A percentile compares a stretch with the other conserved stretches of the same genome.
Conservation (phyloP, 768 basidiomycete genomes). For the Suillus alpinus region DNA sequence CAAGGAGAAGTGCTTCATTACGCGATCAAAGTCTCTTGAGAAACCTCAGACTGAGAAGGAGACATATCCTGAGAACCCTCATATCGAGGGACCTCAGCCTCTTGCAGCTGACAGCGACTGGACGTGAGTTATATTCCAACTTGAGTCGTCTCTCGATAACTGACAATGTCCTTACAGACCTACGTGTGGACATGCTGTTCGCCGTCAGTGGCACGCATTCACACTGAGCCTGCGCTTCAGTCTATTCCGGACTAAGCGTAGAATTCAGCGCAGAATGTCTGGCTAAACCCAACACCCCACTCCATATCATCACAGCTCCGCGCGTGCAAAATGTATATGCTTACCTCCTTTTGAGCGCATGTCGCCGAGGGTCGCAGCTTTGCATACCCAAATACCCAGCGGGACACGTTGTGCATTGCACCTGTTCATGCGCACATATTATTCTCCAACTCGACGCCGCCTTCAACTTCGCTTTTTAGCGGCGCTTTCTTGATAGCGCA, state of each 20-base stretch:
- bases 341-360: slow-evolving; percentile 19
- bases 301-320: slow-evolving; percentile 7
- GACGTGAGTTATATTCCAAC: slow-evolving; percentile 26
- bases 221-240: slow-evolving; percentile 53
- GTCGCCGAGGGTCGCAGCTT: slow-evolving; percentile 22
- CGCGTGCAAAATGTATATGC: slow-evolving; percentile 24
- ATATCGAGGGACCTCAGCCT: slow-evolving; percentile 4
- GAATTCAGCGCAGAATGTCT: slow-evolving; percentile 28
- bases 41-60: slow-evolving; percentile 23
- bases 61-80: background rate
- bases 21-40: slow-evolving; percentile 19
- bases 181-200: slow-evolving; percentile 52
- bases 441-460: slow-evolving; percentile 9
- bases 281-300: slow-evolving; percentile 15
- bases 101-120: slow-evolving; percentile 25
- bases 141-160: background rate
- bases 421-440: slow-evolving; percentile 2
- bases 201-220: slow-evolving; percentile 61
- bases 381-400: slow-evolving; percentile 13
- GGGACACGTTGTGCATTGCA: slow-evolving; percentile 21
- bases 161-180: slow-evolving; percentile 38
- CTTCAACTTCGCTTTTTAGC: slow-evolving; percentile 19
- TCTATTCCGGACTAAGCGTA: slow-evolving; percentile 51
- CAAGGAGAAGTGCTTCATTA: slow-evolving; percentile 22
- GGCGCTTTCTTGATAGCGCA: slow-evolving; percentile 9